Conservation (phyloP, 495 filamentous ascomycete genomes). For the Podospora didyma region DNA sequence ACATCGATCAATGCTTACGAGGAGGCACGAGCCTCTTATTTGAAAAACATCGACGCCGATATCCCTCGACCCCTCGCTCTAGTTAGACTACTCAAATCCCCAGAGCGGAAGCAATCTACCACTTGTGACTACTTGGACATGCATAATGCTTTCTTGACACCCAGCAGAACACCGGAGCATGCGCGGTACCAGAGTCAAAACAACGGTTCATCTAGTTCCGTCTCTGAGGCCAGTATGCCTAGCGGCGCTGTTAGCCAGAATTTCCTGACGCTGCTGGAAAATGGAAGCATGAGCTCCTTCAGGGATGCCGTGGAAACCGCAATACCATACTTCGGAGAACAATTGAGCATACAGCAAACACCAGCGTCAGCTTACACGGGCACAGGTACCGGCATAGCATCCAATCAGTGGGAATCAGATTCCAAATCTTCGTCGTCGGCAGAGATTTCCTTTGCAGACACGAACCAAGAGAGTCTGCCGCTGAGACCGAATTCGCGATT, state of each 20-base stretch:
- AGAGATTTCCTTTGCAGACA: neutral
- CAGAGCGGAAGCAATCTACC: neutral
- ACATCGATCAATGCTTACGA: conserved; percentile 11
- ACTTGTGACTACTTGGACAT: too few species aligned
- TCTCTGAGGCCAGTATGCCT: conserved; percentile 21
- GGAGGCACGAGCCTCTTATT: conserved; percentile 9
- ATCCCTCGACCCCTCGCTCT: conserved; percentile 1
- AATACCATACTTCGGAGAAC: conserved; percentile 22
- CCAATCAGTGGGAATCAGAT: neutral
- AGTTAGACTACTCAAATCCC: conserved; percentile 3
- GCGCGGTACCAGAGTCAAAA: neutral
- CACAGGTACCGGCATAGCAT: conserved; percentile 1
- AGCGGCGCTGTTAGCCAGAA: conserved; percentile 9
- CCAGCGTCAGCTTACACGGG: conserved; percentile 28
- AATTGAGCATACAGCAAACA: conserved; percentile 28
- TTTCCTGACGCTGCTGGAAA: conserved; percentile 10
- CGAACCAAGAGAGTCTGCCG: conserved; percentile 2
- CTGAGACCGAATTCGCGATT: conserved; percentile 10
- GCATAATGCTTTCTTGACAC: neutral
- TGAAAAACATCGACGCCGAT: conserved; percentile 4
- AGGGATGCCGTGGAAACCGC: conserved; percentile 26
- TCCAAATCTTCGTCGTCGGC: conserved; percentile 1
- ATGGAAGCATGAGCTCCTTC: conserved; percentile 15
- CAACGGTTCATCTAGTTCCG: conserved; percentile 15
- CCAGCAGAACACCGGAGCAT: neutral